Evolutionary conservation across 2,329 filamentous ascomycete species (phyloP), one percentile per base, ranked within the genome.

Genomic region (Fusarium bulbicola): DNA sequence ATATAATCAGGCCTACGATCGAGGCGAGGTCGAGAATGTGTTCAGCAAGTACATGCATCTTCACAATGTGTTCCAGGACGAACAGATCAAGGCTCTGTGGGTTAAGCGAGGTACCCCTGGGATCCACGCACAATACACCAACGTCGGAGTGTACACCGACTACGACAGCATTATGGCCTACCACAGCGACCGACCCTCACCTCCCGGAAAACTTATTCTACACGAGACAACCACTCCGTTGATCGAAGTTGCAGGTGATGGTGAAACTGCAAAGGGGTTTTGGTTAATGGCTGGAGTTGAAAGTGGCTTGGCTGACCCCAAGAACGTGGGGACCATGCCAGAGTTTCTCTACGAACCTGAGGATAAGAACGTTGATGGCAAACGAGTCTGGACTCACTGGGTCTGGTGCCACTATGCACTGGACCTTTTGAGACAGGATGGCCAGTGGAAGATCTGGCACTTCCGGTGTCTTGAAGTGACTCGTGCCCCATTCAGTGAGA

Each of bases 1-100:
- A 34, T 3, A 1, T 0, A 2, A 6, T 1, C 6, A 57, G 54
- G n/a, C 40, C 3, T 49, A 47, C 9, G 39, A n/a, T 20, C 30
- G 39, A 28, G 54, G 54, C 1, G 40, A 45, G 5, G 54, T 36
- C 1, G 54, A 58, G n/a, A 49, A 58, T 2, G n/a, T 49, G 3
- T 58, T 58, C 13, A 58, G 54, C 40, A 58, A 58, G 18, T 58
- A 58, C 16, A 58, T 58, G 40, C 54, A 58, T 16, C 40, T 47
- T 26, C 54, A 58, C 10, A 58, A 58, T 34, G 40, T 58, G 2
- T 58, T 58, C n/a, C 40, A 58, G 7, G 54, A 58, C 7, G 54
- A 58, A 8, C 30, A 58, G 40, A 36, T 58, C 14, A 58, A 58
- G 5, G 11, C n/a, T 7, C 2, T 58, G 7, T 58, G 54, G 54